Evolutionary conservation across 2,329 filamentous ascomycete species (phyloP), one percentile per base, ranked within the genome.

Genomic region (Venturiaceae sp.): DNA sequence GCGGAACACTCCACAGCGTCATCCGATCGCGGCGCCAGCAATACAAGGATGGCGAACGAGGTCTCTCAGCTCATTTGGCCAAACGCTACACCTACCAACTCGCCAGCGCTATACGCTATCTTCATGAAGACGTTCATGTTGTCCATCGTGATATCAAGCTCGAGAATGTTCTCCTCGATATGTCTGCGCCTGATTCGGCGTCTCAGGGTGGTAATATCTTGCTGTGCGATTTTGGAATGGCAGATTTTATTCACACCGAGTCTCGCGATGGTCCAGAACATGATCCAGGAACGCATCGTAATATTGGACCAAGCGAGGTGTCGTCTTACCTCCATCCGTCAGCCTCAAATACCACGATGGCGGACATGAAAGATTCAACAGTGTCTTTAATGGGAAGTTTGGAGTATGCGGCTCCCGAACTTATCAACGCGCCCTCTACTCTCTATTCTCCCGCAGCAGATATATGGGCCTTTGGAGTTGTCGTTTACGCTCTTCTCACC

Each of bases 61-160:
- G 83, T 1, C 67, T 87, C 7, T 68, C 75, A 3, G 64, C 74
- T 4, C 68, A 75, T 2, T 69, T 84, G 5, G 83, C 81, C 2
- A 82, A 79, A 64, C 80, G 79, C 62, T 87, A 86, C 65, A 70
- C 78, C 0, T 84, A 81, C 64, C 83, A 87, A 65, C 73, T 87
- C 9, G 83, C 83, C 1, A 81, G 78, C 36, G 84, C 84, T 3
- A 70, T 87, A 47, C 79, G 84, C 57, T 87, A 87, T 66, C 72
- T 87, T 8, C 84, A 87, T 66, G 81, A 86, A 67, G 84, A 87
- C 65, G 81, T 84, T 26, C 78, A 80, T 30, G 78, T 87, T 28
- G 83, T 86, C 26, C 84, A 87, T 66, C 77, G 84, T 53, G 84
- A 87, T 66, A 79, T 87, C 66, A 87, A 87, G 67, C 77, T 87